Base-by-base conservation (phyloP, 2,329 filamentous ascomycete genomes). In the Cladophialophora carrionii region DNA sequence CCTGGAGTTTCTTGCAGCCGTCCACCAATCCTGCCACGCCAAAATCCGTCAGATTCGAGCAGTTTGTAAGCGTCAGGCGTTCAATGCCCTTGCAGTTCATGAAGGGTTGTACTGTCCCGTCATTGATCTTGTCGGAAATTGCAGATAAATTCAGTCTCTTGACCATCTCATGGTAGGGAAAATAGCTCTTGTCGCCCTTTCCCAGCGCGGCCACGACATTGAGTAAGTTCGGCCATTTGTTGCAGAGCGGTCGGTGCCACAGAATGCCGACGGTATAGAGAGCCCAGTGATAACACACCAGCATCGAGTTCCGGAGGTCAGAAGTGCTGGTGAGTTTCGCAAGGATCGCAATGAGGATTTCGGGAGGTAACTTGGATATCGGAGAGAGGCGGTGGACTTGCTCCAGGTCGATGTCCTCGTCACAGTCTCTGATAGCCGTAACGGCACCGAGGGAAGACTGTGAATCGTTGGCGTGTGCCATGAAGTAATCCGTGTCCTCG, bases 241-340 rank as follows among this genome's bases (percentile, higher is more conserved):
- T 92, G 80, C 95, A 98, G 31, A 91, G 88, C 1, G 95, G 95
- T 46, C 95, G 86, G 77, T 97, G 93, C 95, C 95, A 99, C 24
- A 99, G 84, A 70, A 96, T 85, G 69, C 95, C 94, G 71, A 98
- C 95, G 58, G 90, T 89, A 75, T 97, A 97, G 68, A 90, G 84
- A 31, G 95, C 90, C 95, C 95, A 99, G 68, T 89, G 87, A 78
- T 92, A 93, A 74, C 89, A 97, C n/a, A 96, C 93, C 70, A 95
- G 83, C 90, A 98, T 93, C 78, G 91, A 96, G 78, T 88, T 89
- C 71, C 92, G 85, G 71, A 97, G 84, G 74, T 99, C 94, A 52
- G 83, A 80, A 1, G 92, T 85, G 12, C 85, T 87, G 73, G 83
- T 88, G 64, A 99, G 85, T 77, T 92, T 95, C 41, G 90, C 84